These are phyloP conservation scores for Gentiana macrophylla DNA, from an alignment of 257 asterid genomes.

Conservation along the genomic window DNA sequence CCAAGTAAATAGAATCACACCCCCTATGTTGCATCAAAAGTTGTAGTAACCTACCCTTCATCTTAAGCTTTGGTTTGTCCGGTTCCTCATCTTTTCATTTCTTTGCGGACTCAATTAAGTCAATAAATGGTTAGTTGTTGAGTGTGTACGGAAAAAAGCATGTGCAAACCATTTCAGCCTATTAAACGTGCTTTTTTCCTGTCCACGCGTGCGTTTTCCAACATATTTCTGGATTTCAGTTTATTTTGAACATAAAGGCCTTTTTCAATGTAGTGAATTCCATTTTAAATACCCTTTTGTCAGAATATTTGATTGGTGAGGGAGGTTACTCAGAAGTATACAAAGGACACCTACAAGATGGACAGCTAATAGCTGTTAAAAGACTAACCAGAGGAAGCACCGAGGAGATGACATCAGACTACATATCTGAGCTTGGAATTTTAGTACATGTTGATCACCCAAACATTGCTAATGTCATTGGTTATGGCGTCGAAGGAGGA, in stretches of 20 bases:
- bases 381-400: conserved; percentile 50
- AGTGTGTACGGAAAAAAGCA: no score
- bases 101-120: no score
- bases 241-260: no score
- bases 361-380: conserved; percentile 55
- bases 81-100: no score
- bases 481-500: conserved; percentile 75
- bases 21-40: background rate
- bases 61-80: background rate
- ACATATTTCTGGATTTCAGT: no score
- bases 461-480: conserved; percentile 56
- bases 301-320: conserved; percentile 71
- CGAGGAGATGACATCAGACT: conserved; percentile 66
- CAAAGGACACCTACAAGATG: conserved; percentile 40
- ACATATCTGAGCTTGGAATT: conserved; percentile 57
- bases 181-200: no score
- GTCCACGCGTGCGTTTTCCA: no score
- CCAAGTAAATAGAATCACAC: background rate
- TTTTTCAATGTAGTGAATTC: background rate
- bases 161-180: no score
- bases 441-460: conserved; percentile 72
- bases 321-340: conserved; percentile 88
- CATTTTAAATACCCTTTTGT: background rate
- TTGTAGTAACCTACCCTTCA: background rate
- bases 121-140: no score